Evolutionary conservation across 306 rosid genomes (phyloP).

Genomic region (Quercus suber): DNA sequence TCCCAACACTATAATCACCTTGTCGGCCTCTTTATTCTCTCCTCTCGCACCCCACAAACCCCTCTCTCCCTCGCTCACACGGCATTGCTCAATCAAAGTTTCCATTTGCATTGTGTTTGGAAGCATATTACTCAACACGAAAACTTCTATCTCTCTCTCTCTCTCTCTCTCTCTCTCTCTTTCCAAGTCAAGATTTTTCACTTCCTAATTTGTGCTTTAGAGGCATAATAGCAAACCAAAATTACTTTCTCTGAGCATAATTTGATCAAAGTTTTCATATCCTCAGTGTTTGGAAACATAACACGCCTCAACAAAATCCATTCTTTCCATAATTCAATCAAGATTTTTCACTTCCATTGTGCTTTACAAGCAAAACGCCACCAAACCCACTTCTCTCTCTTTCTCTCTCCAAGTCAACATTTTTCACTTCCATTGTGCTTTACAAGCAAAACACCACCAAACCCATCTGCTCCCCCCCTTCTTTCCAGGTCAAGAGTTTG

Average conservation of each 20-base stretch:
- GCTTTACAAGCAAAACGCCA: background rate
- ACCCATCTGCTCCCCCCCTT: background rate
- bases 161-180: no score
- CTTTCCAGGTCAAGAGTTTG: no score
- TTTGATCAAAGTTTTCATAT: background rate
- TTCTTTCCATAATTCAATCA: no score
- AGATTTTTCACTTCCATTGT: background rate
- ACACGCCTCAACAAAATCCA: no score
- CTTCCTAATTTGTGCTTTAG: background rate
- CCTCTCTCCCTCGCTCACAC: background rate
- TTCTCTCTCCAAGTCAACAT: background rate
- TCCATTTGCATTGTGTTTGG: background rate
- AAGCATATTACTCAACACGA: background rate
- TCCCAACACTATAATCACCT: constrained; percentile 70
- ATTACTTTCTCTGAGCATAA: background rate
- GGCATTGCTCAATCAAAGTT: background rate
- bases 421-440: no score
- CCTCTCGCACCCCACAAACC: background rate
- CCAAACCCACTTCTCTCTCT: background rate
- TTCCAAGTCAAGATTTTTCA: background rate
- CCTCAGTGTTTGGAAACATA: background rate
- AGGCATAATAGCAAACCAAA: no score
- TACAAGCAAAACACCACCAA: background rate
- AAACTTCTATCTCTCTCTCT: no score
- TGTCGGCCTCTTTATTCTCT: constrained; percentile 49